Evolutionary conservation across 2,329 filamentous ascomycete species (phyloP), one percentile per base, ranked within the genome.

Genomic region (Aspergillus cejpii): DNA sequence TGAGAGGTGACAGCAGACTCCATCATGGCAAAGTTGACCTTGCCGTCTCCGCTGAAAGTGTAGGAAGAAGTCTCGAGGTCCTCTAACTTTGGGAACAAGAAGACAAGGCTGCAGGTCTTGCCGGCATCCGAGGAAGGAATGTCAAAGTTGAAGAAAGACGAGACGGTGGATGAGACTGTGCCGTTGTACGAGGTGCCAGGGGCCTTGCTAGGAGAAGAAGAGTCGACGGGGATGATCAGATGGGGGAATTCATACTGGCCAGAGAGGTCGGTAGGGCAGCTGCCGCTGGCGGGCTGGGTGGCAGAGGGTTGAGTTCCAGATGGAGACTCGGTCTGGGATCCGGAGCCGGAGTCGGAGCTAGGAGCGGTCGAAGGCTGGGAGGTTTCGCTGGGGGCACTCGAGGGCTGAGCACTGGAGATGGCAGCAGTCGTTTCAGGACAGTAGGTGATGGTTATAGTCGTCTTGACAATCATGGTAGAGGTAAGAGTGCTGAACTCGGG

Each of bases 71-170:
- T 81, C 63, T 79, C 65, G n/a, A 84, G 75, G 26, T 81, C 64
- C 12, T 69, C 56, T 49, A 78, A 63, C 40, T 69, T 53, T 8
- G 83, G 83, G 65, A 85, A 77, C 36, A 84, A 69, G 75, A 86
- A 86, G 45, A 81, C 68, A 6, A 85, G 68, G 44, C 73, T 76
- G 68, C 83, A 87, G 57, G 77, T 77, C 65, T 79, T 78, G 53
- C 77, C 78, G 6, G 68, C 54, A 54, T 79, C 73, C 4, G 66
- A 63, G 3, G 63, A 50, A 1, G 77, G 77, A 34, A 86, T 77
- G 57, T 84, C 80, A 65, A 86, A 86, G 69, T 84, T 84, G 75
- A 83, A 85, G 57, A 85, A 75, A 10, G 76, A 75, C 7, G 76
- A 77, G 39, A 77, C 63, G 15, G 64, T 68, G 14, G 70, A 63